Percentiles rank a stretch among this genome's conserved stretches.
Evolutionary conservation across 306 rosid genomes (phyloP).

Genomic region (Acacia crassicarpa): DNA sequence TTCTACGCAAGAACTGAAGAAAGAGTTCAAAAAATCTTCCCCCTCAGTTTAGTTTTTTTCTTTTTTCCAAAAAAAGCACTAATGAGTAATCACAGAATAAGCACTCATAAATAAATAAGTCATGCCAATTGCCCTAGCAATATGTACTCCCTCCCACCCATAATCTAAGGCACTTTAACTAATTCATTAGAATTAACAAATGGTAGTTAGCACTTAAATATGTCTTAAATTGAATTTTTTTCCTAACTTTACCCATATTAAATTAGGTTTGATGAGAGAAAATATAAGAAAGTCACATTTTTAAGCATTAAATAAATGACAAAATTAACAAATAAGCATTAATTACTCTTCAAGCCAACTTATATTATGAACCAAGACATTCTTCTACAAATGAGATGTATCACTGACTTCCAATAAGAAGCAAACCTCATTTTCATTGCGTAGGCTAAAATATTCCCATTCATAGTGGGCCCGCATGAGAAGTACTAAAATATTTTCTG

Average conservation of each 20-base stretch:
- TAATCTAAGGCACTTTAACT: too few species aligned
- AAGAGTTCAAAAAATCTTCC: background rate
- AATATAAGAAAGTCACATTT: too few species aligned
- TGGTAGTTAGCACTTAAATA: too few species aligned
- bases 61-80: background rate
- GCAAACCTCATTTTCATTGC: background rate
- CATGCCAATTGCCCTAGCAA: background rate
- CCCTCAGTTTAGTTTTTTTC: background rate
- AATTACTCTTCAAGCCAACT: too few species aligned
- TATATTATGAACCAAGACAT: too few species aligned
- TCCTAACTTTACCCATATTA: too few species aligned
- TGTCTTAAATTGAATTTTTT: too few species aligned
- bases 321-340: too few species aligned
- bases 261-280: too few species aligned
- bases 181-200: too few species aligned
- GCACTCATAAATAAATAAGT: background rate
- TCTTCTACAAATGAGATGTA: too few species aligned
- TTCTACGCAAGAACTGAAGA: background rate
- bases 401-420: background rate
- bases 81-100: background rate
- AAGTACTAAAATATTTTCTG: background rate
- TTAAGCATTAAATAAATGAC: too few species aligned
- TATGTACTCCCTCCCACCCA: accelerated
- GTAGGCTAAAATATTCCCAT: background rate
- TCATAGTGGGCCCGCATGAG: background rate